Evolutionary conservation across 768 basidiomycete genomes (phyloP).

Genomic region (Mycena rosella): DNA sequence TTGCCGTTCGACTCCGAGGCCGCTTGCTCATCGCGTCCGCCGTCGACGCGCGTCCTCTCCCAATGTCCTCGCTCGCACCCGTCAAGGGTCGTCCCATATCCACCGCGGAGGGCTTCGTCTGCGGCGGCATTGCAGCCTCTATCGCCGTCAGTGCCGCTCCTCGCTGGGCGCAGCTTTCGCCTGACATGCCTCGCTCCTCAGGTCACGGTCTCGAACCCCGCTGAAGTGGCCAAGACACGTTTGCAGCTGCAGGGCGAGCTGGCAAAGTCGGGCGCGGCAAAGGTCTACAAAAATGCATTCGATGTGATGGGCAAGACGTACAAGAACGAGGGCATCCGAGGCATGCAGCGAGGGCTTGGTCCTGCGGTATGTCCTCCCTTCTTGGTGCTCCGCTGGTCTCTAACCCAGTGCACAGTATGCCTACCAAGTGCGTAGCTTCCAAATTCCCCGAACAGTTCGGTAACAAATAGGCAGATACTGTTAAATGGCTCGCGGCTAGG

Average conservation of each 20-base stretch:
- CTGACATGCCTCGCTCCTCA: conserved; percentile 45
- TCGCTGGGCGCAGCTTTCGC: conserved; percentile 1
- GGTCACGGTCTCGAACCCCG: conserved; percentile 86
- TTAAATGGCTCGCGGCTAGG: conserved; percentile 93
- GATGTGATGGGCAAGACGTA: conserved; percentile 92
- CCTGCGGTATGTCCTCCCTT: conserved; percentile 63
- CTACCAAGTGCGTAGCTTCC: conserved; percentile 77
- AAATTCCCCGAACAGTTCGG: conserved; percentile 26
- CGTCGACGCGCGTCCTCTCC: conserved; percentile 10
- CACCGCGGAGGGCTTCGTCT: conserved; percentile 85
- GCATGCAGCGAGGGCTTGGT: conserved; percentile 92
- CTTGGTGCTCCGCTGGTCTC: neutral
- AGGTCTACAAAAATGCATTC: conserved; percentile 89
- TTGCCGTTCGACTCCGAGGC: too few relatives aligned
- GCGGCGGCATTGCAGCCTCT: conserved; percentile 93
- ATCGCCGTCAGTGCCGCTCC: conserved; percentile 77
- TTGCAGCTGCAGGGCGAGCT: conserved; percentile 97
- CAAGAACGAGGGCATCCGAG: conserved; percentile 89
- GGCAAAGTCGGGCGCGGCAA: conserved; percentile 74
- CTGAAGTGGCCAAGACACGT: conserved; percentile 93
- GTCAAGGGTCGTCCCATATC: conserved; percentile 58
- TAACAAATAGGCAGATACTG: conserved; percentile 70
- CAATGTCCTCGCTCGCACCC: conserved; percentile 28
- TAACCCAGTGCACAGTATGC: conserved; percentile 69
- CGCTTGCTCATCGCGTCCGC: too few relatives aligned